Evolutionary conservation across 768 basidiomycete genomes (phyloP).

Genomic region (Tylopilus intermedius): DNA sequence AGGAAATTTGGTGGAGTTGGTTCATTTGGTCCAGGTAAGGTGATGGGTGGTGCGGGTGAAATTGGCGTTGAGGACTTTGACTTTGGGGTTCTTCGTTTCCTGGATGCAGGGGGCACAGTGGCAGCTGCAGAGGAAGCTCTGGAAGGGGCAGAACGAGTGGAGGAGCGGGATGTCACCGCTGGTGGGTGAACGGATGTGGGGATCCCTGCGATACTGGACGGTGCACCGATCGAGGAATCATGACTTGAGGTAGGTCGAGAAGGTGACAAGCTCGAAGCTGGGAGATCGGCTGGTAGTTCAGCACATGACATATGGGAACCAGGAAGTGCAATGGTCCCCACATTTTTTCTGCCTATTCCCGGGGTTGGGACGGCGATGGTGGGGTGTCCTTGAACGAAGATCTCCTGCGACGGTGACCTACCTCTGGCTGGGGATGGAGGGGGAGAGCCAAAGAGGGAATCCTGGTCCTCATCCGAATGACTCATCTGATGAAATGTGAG

Average conservation of each 20-base stretch:
- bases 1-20: constrained; percentile 65
- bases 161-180: constrained; percentile 8
- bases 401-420: constrained; percentile 66
- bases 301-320: constrained; percentile 79
- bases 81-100: constrained; percentile 33
- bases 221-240: constrained; percentile 35
- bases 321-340: constrained; percentile 98
- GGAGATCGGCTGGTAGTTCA: constrained; percentile 79
- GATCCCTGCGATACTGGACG: constrained; percentile 23
- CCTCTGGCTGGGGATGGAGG: constrained; percentile 68
- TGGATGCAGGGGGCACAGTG: constrained; percentile 10
- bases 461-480: constrained; percentile 39
- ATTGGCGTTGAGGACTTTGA: constrained; percentile 41
- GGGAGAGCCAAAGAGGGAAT: constrained; percentile 78
- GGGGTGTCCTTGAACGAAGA: constrained; percentile 13
- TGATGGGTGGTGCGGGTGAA: constrained; percentile 50
- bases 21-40: constrained; percentile 56
- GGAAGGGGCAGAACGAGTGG: constrained; percentile 9
- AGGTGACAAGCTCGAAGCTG: constrained; percentile 55
- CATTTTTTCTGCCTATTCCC: constrained; percentile 43
- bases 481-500: constrained; percentile 23
- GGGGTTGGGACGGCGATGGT: constrained; percentile 25
- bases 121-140: constrained; percentile 9
- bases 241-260: constrained; percentile 9
- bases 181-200: constrained; percentile 1